phyloP scores from a whole-genome alignment of 306 rosid genomes.

The Delonix regia region DNA sequence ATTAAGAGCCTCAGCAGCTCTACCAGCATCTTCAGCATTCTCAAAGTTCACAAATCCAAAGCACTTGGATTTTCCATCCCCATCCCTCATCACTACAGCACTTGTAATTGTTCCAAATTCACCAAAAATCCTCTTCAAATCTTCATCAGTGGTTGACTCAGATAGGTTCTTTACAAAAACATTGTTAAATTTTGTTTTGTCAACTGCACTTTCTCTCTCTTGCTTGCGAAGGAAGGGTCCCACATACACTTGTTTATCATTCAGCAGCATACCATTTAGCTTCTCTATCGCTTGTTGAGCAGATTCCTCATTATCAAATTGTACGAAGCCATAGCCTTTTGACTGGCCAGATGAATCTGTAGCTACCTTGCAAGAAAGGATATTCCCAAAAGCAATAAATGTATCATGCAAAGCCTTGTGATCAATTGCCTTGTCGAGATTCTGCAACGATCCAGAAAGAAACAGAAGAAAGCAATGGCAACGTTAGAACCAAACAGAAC shows the following conservation, averaged over 20 bases:
- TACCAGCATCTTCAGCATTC: conserved; percentile 80
- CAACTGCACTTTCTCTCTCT: conserved; percentile 69
- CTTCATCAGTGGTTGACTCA: conserved; percentile 83
- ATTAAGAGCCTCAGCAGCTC: conserved; percentile 77
- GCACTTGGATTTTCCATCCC: conserved; percentile 89
- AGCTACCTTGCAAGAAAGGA: conserved; percentile 97
- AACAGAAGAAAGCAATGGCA: conserved; percentile 11
- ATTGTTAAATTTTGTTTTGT: conserved; percentile 74
- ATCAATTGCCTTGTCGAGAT: conserved; percentile 89
- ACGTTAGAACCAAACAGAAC: conserved; percentile 29
- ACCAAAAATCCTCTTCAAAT: conserved; percentile 65
- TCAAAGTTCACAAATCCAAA: conserved; percentile 97
- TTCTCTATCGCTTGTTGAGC: conserved; percentile 88
- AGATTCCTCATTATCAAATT: conserved; percentile 89
- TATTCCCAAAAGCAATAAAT: conserved; percentile 82
- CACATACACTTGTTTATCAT: conserved; percentile 93
- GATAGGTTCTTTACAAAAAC: conserved; percentile 88
- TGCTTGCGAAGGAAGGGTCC: conserved; percentile 99
- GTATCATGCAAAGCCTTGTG: conserved; percentile 95
- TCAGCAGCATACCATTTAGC: conserved; percentile 94
- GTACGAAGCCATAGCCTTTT: conserved; percentile 97
- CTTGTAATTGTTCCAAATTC: conserved; percentile 85
- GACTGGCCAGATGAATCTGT: conserved; percentile 83
- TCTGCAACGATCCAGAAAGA: conserved; percentile 54
- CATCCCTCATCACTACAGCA: conserved; percentile 90